phyloP scores from a whole-genome alignment of 148 eudicot species.

The Dianthus caryophyllus region DNA sequence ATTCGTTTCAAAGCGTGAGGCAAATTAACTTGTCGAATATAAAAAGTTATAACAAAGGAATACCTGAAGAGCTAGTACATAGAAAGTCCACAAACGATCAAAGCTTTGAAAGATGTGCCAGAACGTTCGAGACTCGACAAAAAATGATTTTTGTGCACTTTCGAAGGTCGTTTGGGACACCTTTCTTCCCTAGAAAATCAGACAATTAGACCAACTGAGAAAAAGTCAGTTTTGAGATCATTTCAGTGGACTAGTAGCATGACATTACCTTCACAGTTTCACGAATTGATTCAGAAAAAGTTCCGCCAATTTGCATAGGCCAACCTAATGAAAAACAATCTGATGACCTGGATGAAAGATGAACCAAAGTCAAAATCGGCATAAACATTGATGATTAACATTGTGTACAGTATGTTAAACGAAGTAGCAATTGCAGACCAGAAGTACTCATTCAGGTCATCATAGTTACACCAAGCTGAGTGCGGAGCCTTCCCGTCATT shows the following conservation, averaged over 20 bases:
- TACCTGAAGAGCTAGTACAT: constrained; percentile 78
- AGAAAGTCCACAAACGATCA: constrained; percentile 94
- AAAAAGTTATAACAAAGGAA: background rate
- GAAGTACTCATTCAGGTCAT: constrained; percentile 83
- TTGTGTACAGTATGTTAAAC: background rate
- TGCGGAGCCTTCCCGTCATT: constrained; percentile 80
- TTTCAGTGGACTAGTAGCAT: background rate
- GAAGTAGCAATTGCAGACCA: constrained; percentile 41
- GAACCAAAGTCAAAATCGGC: background rate
- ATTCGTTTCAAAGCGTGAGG: background rate
- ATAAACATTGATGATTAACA: background rate
- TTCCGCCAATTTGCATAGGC: constrained; percentile 92
- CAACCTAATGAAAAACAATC: constrained; percentile 87
- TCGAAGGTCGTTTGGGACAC: constrained; percentile 31
- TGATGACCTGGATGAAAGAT: constrained; percentile 51
- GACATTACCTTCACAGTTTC: constrained; percentile 44
- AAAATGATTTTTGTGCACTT: constrained; percentile 64
- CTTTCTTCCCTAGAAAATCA: constrained; percentile 53
- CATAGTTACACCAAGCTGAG: constrained; percentile 88
- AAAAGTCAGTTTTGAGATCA: constrained; percentile 8
- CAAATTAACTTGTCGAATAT: background rate
- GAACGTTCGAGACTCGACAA: constrained; percentile 72
- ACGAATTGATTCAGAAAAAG: constrained; percentile 63
- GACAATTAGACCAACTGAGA: constrained; percentile 11
- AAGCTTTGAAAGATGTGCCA: constrained; percentile 88